A percentile compares a stretch with the other conserved stretches of the same genome.
Evolutionary conservation across 1,284 basidiomycete species (phyloP).

Genomic region (Phylloboletellus chloephorus): DNA sequence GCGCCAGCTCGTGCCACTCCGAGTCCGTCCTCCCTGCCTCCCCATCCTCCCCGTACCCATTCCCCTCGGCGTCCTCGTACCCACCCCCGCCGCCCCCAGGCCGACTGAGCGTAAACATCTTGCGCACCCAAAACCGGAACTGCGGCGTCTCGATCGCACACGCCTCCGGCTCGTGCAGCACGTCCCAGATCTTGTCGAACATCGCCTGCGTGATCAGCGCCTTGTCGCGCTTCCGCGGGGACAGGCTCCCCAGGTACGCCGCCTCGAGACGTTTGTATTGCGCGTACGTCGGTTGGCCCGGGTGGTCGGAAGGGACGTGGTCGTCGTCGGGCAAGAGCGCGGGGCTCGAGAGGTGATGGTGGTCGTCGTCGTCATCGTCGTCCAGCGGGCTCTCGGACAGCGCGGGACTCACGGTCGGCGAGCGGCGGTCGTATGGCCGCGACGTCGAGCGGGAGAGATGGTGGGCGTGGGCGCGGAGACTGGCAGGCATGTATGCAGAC

Average conservation of each 20-base stretch:
- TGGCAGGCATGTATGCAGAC: conserved; percentile 29
- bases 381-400: background rate
- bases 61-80: background rate
- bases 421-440: conserved; percentile 24
- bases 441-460: conserved; percentile 14
- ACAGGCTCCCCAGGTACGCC: conserved; percentile 51
- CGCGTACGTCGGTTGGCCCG: conserved; percentile 51
- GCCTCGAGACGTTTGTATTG: conserved; percentile 53
- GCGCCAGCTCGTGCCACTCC: conserved; percentile 9
- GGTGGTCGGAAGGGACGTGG: conserved; percentile 30
- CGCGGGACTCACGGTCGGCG: conserved; percentile 12
- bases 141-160: conserved; percentile 48
- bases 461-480: conserved; percentile 12
- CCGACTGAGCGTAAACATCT: conserved; percentile 60
- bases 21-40: conserved; percentile 4
- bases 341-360: background rate
- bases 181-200: conserved; percentile 66
- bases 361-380: background rate
- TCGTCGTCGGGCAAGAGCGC: conserved; percentile 3
- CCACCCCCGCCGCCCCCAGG: conserved; percentile 10
- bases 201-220: conserved; percentile 63
- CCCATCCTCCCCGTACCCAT: conserved; percentile 1
- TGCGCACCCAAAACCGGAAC: conserved; percentile 77
- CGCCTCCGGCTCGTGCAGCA: conserved; percentile 47
- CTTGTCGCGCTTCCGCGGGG: conserved; percentile 55